A percentile compares a stretch with the other conserved stretches of the same genome.
phyloP scores from a whole-genome alignment of 1,284 basidiomycete species.

The Ustilago trichophora region DNA sequence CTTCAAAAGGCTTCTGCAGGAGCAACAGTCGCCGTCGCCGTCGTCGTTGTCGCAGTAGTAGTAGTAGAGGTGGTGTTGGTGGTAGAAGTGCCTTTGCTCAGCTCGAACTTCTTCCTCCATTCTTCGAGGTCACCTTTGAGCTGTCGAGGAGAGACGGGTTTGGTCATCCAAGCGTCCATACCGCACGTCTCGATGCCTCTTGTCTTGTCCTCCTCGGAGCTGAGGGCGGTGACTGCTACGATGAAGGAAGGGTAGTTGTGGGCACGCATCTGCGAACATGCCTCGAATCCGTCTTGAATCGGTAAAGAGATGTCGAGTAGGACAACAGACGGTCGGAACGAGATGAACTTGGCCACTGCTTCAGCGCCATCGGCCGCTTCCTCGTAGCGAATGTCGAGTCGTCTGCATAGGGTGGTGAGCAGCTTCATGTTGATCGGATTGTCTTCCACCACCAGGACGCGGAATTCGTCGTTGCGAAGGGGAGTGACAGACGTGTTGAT shows the following conservation, averaged over 20 bases:
- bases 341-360: slow-evolving; percentile 48
- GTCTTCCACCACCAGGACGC: slow-evolving; percentile 57
- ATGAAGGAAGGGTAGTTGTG: slow-evolving; percentile 39
- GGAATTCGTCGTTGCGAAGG: slow-evolving; percentile 29
- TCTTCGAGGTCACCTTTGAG: slow-evolving; percentile 25
- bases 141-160: slow-evolving; percentile 44
- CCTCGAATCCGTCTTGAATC: slow-evolving; percentile 53
- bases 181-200: slow-evolving; percentile 48
- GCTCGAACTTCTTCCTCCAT: slow-evolving; percentile 20
- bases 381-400: slow-evolving; percentile 36
- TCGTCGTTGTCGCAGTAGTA: too few species aligned
- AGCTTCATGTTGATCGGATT: slow-evolving; percentile 59
- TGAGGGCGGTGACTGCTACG: slow-evolving; percentile 56
- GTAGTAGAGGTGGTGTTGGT: too few species aligned
- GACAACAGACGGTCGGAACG: slow-evolving; percentile 48
- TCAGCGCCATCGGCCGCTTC: slow-evolving; percentile 54
- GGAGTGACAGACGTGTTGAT: slow-evolving; percentile 9
- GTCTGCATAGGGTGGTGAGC: slow-evolving; percentile 46
- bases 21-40: too few species aligned
- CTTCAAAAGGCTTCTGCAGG: too few species aligned
- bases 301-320: slow-evolving; percentile 60
- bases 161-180: slow-evolving; percentile 58
- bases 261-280: slow-evolving; percentile 50
- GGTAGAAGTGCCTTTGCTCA: too few species aligned
- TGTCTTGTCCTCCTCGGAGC: slow-evolving; percentile 47